These are phyloP conservation scores for Globisporangium echinulatum DNA, from an alignment of 352 stramenopile species.

Conservation along the genomic window DNA sequence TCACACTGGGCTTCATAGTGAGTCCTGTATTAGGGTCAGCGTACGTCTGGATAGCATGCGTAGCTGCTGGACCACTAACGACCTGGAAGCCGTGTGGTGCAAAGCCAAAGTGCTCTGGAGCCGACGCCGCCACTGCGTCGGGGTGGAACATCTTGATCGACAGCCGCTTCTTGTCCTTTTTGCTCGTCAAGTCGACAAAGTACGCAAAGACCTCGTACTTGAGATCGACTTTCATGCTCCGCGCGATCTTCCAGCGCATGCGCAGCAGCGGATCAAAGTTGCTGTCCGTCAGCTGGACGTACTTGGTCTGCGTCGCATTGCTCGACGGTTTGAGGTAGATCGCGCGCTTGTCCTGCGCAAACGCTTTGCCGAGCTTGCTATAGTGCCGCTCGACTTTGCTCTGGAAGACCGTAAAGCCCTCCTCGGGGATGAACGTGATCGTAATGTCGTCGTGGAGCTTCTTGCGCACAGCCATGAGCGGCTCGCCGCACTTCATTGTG, in stretches of 20 bases:
- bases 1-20: constrained; percentile 8
- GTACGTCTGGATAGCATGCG: constrained; percentile 32
- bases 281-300: constrained; percentile 60
- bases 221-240: constrained; percentile 72
- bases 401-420: constrained; percentile 72
- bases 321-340: constrained; percentile 74
- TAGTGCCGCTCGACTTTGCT: constrained; percentile 74
- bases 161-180: constrained; percentile 56
- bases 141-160: constrained; percentile 63
- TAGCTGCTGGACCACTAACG: constrained; percentile 12
- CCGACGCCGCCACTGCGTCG: background rate
- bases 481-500: constrained; percentile 75
- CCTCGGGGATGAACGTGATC: constrained; percentile 59
- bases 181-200: constrained; percentile 60
- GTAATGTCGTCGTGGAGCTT: constrained; percentile 72
- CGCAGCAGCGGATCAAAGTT: constrained; percentile 67
- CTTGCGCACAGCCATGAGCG: constrained; percentile 70
- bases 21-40: constrained; percentile 27
- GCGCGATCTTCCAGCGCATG: constrained; percentile 71
- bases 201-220: constrained; percentile 82
- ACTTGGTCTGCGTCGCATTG: constrained; percentile 78
- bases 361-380: constrained; percentile 48
- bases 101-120: background rate
- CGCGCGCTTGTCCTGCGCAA: constrained; percentile 52
- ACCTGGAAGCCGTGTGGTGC: constrained; percentile 2